These are phyloP conservation scores for Amesomyces nigricolor DNA, from an alignment of 2,329 filamentous ascomycete genomes.

Conservation along the genomic window DNA sequence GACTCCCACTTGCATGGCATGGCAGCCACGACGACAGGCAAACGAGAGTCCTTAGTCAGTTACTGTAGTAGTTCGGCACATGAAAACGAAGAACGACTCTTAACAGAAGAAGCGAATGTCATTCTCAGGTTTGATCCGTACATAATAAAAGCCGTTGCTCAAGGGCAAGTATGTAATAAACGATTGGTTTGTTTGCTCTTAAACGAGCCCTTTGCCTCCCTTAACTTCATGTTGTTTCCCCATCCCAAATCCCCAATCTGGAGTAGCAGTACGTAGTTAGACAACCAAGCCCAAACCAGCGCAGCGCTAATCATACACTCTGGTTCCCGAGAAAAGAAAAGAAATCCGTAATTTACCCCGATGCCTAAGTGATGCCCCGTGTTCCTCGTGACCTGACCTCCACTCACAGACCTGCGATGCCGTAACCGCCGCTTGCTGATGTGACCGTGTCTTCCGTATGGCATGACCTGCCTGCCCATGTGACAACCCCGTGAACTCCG, in stretches of 20 bases:
- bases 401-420: neutral
- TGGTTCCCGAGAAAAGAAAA: neutral
- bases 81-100: no score
- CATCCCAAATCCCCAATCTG: neutral
- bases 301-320: slow-evolving; percentile 9
- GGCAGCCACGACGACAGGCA: no score
- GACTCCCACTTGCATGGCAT: no score
- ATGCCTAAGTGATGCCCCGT: neutral
- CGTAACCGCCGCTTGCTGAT: neutral
- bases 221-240: neutral
- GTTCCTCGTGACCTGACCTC: neutral
- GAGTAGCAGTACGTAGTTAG: neutral
- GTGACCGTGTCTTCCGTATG: neutral
- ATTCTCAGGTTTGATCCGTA: no score
- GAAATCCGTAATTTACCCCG: neutral
- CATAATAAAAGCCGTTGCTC: no score
- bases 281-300: slow-evolving; percentile 8
- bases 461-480: neutral
- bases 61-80: no score
- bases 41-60: no score
- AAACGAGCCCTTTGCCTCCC: neutral
- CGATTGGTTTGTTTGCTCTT: no score
- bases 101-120: no score
- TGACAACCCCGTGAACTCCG: slow-evolving; percentile 9
- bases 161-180: no score